Evolutionary conservation across 257 asterid genomes (phyloP).

Genomic region (Solanum gracilifrons): DNA sequence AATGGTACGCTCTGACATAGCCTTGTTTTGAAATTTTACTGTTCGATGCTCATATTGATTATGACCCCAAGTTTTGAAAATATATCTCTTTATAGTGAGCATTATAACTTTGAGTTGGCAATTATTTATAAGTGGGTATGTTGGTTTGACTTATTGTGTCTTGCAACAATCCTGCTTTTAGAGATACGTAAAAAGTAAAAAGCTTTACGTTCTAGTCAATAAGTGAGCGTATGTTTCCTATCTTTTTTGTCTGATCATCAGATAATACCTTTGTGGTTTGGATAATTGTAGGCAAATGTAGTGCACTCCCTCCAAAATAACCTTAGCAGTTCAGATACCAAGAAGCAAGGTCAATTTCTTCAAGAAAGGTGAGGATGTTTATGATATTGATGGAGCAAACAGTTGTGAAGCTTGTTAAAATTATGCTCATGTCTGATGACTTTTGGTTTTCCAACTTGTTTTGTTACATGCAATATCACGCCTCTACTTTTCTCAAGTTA

Average conservation of each 20-base stretch:
- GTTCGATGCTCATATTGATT: background rate
- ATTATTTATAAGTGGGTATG: background rate
- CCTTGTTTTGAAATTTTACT: background rate
- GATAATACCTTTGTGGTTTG: background rate
- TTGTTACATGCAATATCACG: background rate
- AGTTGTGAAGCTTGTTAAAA: background rate
- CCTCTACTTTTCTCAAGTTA: background rate
- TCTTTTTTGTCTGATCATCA: background rate
- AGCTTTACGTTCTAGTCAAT: background rate
- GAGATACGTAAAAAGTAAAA: background rate
- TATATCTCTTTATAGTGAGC: background rate
- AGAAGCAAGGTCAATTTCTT: conserved; percentile 4
- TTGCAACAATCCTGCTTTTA: background rate
- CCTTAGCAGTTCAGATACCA: conserved; percentile 8
- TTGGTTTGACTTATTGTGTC: background rate
- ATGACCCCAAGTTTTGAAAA: background rate
- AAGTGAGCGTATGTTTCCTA: background rate
- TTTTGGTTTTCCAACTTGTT: background rate
- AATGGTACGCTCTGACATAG: conserved; percentile 1
- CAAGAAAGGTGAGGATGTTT: conserved; percentile 20
- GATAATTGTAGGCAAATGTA: conserved; percentile 19
- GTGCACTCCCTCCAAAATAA: background rate
- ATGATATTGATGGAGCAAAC: background rate
- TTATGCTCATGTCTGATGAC: background rate
- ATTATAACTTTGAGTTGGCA: background rate